These are phyloP conservation scores for Ophiostoma fasciatum DNA, from an alignment of 2,329 filamentous ascomycete genomes.

Conservation along the genomic window DNA sequence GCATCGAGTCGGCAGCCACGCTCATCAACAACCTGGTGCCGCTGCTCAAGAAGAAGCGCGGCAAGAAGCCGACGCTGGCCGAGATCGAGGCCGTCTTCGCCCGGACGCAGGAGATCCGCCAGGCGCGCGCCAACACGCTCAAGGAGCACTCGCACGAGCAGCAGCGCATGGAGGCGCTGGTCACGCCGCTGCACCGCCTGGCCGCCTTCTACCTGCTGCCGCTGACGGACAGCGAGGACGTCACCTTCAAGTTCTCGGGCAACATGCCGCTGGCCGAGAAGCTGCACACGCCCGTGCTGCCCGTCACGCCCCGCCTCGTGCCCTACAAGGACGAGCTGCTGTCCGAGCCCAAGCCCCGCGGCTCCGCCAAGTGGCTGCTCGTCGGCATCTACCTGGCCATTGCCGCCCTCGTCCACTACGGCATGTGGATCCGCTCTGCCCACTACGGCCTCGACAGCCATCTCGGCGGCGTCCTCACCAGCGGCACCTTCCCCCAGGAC, in stretches of 20 bases:
- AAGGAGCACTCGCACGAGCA: constrained; percentile 7
- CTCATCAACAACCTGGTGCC: constrained; percentile 11
- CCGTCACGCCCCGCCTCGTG: constrained; percentile 2
- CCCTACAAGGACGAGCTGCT: constrained; percentile 10
- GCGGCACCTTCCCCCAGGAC: constrained; percentile 2
- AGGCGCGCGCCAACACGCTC: not conserved
- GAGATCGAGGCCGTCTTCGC: constrained; percentile 5
- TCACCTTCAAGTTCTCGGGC: constrained; percentile 6
- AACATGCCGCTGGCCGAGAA: constrained; percentile 7
- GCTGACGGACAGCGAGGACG: constrained; percentile 3
- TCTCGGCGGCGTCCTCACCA: constrained; percentile 1
- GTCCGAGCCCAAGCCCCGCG: not conserved
- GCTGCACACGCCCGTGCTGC: not conserved
- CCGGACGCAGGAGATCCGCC: constrained; percentile 4
- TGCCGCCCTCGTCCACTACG: not conserved
- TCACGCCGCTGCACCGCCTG: constrained; percentile 3
- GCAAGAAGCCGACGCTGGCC: not conserved
- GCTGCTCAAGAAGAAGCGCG: not conserved
- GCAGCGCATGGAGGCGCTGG: constrained; percentile 8
- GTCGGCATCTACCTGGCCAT: constrained; percentile 1
- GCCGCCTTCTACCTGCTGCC: not conserved
- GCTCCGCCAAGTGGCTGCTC: not conserved
- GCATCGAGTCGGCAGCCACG: constrained; percentile 14
- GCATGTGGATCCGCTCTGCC: constrained; percentile 3
- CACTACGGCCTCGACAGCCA: constrained; percentile 1